A percentile compares a stretch with the other conserved stretches of the same genome.
Evolutionary conservation across 345 rosid species (phyloP).

Genomic region (Gossypium arboreum): DNA sequence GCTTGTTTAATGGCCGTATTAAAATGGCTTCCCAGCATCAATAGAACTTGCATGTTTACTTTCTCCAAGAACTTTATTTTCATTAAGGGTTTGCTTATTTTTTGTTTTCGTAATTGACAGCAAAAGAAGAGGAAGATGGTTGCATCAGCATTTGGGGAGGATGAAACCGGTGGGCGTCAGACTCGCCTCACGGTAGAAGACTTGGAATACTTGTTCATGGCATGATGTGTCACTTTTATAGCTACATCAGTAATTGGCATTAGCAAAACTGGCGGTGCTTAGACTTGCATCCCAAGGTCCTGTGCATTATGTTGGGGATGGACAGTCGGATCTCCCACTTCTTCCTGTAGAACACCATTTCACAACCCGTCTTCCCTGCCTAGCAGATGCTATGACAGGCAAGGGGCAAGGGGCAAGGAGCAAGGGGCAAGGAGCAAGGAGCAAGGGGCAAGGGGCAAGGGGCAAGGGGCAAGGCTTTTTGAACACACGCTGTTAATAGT

Average conservation of each 20-base stretch:
- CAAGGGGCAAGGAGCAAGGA: background rate
- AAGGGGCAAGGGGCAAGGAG: background rate
- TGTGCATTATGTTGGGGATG: background rate
- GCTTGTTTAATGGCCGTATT: background rate
- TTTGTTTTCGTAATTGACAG: constrained; percentile 32
- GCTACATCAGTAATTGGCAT: background rate
- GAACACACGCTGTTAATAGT: background rate
- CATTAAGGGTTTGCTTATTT: background rate
- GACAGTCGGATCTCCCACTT: background rate
- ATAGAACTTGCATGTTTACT: background rate
- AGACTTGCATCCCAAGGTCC: background rate
- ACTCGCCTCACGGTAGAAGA: constrained; percentile 84
- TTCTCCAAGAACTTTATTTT: background rate
- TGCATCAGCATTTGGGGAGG: constrained; percentile 94
- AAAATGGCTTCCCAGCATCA: background rate
- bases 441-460: background rate
- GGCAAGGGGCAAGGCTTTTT: background rate
- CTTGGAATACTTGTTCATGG: constrained; percentile 81
- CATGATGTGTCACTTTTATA: constrained; percentile 30
- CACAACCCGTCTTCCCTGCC: background rate
- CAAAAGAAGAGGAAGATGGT: constrained; percentile 95
- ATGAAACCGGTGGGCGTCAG: constrained; percentile 64
- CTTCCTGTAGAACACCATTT: background rate
- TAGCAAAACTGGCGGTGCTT: background rate
- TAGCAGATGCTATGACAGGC: constrained; percentile 9